Conservation (phyloP, 2,329 filamentous ascomycete genomes). For the Pseudophaeomoniella oleicola region DNA sequence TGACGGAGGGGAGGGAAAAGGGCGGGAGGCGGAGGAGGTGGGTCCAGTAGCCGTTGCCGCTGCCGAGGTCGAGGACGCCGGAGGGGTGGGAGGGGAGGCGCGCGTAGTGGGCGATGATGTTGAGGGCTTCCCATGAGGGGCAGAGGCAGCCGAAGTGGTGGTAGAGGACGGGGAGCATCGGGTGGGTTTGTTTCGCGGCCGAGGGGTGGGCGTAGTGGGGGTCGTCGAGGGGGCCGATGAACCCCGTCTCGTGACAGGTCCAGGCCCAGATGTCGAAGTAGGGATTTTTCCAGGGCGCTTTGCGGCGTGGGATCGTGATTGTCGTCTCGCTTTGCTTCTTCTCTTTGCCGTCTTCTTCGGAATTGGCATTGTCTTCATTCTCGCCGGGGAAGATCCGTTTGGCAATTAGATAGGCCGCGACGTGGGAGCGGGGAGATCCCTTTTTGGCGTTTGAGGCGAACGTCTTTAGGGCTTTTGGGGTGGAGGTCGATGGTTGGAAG, state of each 20-base stretch:
- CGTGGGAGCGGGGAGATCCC: conserved; percentile 41
- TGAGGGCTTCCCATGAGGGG: conserved; percentile 51
- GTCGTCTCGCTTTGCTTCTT: conserved; percentile 14
- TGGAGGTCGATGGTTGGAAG: conserved; percentile 47
- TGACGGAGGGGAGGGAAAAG: conserved; percentile 35
- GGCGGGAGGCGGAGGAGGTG: conserved; percentile 52
- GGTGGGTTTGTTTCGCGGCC: conserved; percentile 44
- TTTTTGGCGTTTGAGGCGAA: conserved; percentile 53
- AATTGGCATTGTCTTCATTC: conserved; percentile 8
- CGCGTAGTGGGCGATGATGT: conserved; percentile 43
- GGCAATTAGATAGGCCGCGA: conserved; percentile 40
- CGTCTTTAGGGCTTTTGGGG: conserved; percentile 46
- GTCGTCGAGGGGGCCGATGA: conserved; percentile 42
- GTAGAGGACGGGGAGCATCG: conserved; percentile 58
- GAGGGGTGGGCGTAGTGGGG: conserved; percentile 36
- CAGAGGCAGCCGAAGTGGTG: conserved; percentile 65
- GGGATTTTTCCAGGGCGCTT: conserved; percentile 42
- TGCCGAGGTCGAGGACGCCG: conserved; percentile 52
- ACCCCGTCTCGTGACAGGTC: conserved; percentile 49
- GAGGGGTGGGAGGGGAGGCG: conserved; percentile 26
- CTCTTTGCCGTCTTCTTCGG: conserved; percentile 8
- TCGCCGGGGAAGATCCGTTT: conserved; percentile 41
- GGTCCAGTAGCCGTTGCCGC: conserved; percentile 63
- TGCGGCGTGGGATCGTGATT: conserved; percentile 32
- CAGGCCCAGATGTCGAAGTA: conserved; percentile 55